Evolutionary conservation across 768 basidiomycete genomes (phyloP), one percentile per base, ranked within the genome.

Genomic region (Lactarius deliciosus): DNA sequence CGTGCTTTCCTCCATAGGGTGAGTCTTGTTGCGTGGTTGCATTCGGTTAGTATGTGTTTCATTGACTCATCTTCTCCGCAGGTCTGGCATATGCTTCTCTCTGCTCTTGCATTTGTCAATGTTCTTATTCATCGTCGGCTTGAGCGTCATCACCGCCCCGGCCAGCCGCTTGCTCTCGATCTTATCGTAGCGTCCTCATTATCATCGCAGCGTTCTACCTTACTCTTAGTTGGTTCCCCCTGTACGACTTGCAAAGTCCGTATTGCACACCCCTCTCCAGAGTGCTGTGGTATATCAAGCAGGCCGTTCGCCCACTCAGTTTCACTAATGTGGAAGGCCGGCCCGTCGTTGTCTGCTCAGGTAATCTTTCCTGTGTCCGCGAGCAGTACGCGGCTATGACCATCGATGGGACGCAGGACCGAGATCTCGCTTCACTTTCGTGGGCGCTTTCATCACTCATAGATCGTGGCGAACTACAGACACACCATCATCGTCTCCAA

Each of bases 41-140:
- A 28, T 28, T 28, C 2, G 1, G 25, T 28, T 28, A 28, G 25
- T 28, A 28, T 28, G 2, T 28, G 25, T 1, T 28, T 28, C 25
- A 28, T 28, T 28, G 25, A 28, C 25, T 28, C 25, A 2, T 28
- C 25, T 28, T 28, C 25, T 28, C 25, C 25, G 25, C 25, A 28
- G 25, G 25, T 28, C 25, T 28, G 25, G 25, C 25, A 28, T 28
- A 2, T 28, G 25, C 25, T 28, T 28, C 25, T 28, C 2, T 28
- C 25, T 28, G 18, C 53, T 66, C 32, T 25, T 66, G 30, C 61
- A 66, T 22, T 13, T 62, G 10, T 28, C 65, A 3, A 16, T 66
- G 22, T 66, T 66, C 43, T 38, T 68, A 38, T 68, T 66, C 60
- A 61, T 68, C 34, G 61, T 38, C 20, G 67, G 67, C 28, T 22